Base-by-base conservation (phyloP, 139 green algal genomes). In the Astrephomene gubernaculifera region DNA sequence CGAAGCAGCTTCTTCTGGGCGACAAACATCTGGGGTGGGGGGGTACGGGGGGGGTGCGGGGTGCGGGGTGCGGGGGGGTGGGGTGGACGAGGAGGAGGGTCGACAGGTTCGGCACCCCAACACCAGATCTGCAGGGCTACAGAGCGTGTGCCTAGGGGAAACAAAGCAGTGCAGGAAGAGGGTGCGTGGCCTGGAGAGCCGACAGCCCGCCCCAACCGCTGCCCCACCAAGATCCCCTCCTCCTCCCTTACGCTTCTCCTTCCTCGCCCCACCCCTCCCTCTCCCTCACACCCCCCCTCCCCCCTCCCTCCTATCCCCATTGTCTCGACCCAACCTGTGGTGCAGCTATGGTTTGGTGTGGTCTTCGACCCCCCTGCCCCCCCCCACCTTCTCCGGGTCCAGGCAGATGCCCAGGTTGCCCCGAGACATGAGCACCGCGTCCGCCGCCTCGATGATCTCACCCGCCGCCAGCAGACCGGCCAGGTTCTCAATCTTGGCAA, bases 321-420 rank as follows among this genome's bases (percentile, higher is more conserved):
- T n/a, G n/a, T n/a, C n/a, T n/a, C n/a, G n/a, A n/a, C n/a, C n/a
- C n/a, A n/a, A n/a, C n/a, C n/a, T n/a, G n/a, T n/a, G n/a, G n/a
- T n/a, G n/a, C n/a, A n/a, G n/a, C n/a, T n/a, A n/a, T n/a, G n/a
- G n/a, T n/a, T n/a, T n/a, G n/a, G n/a, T n/a, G n/a, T 33, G 22
- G 57, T 27, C 49, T 25, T 12, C 24, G 9, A 41, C 25, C 6
- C 63, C 63, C 27, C 10, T n/a, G n/a, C n/a, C n/a, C 7, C 65
- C 22, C 38, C 86, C 7, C 52, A 86, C 94, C 87, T 97, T 96
- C 82, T 98, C 94, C 8, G 92, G 54, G 29, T 92, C 72, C 54
- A 98, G 90, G 85, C 96, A 95, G 45, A 97, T 91, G 61, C 96
- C 96, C 79, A 98, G 87, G 89, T 96, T 97, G 87, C 96, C 96